Base-by-base conservation (phyloP, 2,329 filamentous ascomycete genomes). In the Fusarium sp. region DNA sequence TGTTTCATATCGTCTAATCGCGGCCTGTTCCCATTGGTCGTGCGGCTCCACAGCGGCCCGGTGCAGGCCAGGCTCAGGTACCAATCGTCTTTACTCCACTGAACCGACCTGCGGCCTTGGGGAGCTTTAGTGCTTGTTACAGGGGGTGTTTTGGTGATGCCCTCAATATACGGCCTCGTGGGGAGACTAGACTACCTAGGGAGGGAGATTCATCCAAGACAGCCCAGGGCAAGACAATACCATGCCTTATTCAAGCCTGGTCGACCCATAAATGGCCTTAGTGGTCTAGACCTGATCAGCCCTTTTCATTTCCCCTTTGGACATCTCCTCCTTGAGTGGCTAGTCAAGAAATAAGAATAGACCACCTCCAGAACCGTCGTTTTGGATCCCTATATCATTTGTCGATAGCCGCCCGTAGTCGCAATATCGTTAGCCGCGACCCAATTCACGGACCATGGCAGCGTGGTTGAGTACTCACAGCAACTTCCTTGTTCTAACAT, bases 1-100 rank as follows among this genome's bases (percentile, higher is more conserved):
- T 56, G 65, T 73, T 69, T 73, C 69, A 65, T 19, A 48, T 38
- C 43, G 48, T 17, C 28, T 49, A 55, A 52, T 47, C 56, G 72
- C 71, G 61, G 58, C 57, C 68, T 47, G 48, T 49, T 62, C 46
- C 67, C 38, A 73, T 73, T 73, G 59, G 61, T 15, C n/a, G 19
- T 24, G 39, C 23, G 32, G 24, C 57, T 57, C 61, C 65, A 65
- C 63, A 49, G 53, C 56, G 70, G 64, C 68, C 70, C 62, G 56
- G 42, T 20, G 20, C 30, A 23, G 21, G 51, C 45, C 23, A 52
- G 47, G 56, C 26, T 28, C 44, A 24, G 24, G 47, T 50, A 48
- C 71, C 71, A 73, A 70, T 74, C 68, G 64, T 50, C 28, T n/a
- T 12, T 19, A 26, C 47, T 45, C 71, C 69, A 73, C 69, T 43